phyloP scores from a whole-genome alignment of 139 green algal genomes.

The Micractinium conductrix region DNA sequence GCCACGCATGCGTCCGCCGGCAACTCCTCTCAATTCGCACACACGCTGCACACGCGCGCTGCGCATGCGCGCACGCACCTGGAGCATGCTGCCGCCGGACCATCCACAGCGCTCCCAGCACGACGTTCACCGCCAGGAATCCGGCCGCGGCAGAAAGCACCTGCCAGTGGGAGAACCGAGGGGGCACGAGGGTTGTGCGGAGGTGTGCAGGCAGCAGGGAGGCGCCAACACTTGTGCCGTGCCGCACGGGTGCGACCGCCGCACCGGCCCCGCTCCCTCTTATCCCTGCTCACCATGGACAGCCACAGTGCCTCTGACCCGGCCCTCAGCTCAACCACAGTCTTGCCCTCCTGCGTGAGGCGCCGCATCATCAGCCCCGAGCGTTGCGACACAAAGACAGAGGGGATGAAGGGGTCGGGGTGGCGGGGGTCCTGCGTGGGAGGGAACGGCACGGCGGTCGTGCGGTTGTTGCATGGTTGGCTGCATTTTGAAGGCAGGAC shows the following conservation, averaged over 20 bases:
- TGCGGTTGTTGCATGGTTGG: neutral
- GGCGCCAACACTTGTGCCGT: no score
- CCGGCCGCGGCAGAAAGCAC: conserved; percentile 34
- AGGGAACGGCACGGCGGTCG: neutral
- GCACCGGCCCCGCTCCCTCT: neutral
- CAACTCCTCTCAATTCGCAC: no score
- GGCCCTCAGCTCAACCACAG: conserved; percentile 28
- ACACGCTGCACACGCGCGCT: neutral
- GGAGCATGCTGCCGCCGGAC: conserved; percentile 53
- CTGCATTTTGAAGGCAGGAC: neutral
- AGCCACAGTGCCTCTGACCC: conserved; percentile 66
- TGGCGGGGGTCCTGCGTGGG: conserved; percentile 37
- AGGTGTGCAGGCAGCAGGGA: no score
- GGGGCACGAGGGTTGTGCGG: no score
- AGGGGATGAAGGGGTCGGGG: conserved; percentile 73
- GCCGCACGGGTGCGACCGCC: no score
- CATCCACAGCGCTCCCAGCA: conserved; percentile 75
- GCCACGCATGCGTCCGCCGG: no score
- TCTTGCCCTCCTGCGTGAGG: conserved; percentile 48
- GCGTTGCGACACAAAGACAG: conserved; percentile 79
- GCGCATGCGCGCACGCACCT: neutral
- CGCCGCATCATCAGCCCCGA: conserved; percentile 75
- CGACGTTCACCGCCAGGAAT: conserved; percentile 69
- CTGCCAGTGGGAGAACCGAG: neutral
- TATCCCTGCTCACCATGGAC: conserved; percentile 54